A percentile compares a stretch with the other conserved stretches of the same genome.
Conservation (phyloP, 2,329 filamentous ascomycete species). For the Stemphylium lycopersici region DNA sequence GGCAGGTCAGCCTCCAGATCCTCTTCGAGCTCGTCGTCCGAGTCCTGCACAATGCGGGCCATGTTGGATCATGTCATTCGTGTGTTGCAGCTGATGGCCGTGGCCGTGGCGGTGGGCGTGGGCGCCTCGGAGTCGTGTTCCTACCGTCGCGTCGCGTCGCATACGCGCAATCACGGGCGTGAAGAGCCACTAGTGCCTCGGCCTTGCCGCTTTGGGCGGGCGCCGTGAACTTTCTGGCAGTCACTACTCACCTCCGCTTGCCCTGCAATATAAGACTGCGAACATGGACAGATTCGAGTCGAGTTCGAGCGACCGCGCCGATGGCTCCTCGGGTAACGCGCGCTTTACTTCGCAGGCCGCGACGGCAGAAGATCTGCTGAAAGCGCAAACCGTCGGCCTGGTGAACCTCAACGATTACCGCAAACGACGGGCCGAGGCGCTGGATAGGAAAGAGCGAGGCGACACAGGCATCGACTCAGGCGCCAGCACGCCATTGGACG, state of each 20-base stretch:
- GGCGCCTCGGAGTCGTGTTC: conserved; percentile 1
- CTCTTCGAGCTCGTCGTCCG: conserved; percentile 46
- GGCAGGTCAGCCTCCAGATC: conserved; percentile 27
- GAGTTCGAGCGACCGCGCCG: conserved; percentile 24
- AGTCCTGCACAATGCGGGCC: conserved; percentile 45
- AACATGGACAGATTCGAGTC: conserved; percentile 41
- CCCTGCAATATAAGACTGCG: background rate
- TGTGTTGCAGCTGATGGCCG: background rate
- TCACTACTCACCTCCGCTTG: background rate
- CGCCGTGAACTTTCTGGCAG: background rate
- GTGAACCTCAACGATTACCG: conserved; percentile 93
- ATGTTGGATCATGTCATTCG: conserved; percentile 15
- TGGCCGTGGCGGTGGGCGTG: background rate
- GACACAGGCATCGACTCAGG: conserved; percentile 67
- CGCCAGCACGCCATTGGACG: conserved; percentile 61
- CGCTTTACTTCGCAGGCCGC: conserved; percentile 78
- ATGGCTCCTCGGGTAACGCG: conserved; percentile 46
- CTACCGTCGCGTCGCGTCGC: conserved; percentile 21
- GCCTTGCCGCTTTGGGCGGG: conserved; percentile 16
- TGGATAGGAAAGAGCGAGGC: conserved; percentile 87
- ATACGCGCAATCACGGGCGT: conserved; percentile 32
- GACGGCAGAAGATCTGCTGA: conserved; percentile 80
- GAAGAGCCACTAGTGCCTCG: conserved; percentile 7
- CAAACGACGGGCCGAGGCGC: conserved; percentile 91
- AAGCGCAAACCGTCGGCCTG: conserved; percentile 86